Evolutionary conservation across 495 filamentous ascomycete species (phyloP).

Genomic region (Daldinia concentrica): DNA sequence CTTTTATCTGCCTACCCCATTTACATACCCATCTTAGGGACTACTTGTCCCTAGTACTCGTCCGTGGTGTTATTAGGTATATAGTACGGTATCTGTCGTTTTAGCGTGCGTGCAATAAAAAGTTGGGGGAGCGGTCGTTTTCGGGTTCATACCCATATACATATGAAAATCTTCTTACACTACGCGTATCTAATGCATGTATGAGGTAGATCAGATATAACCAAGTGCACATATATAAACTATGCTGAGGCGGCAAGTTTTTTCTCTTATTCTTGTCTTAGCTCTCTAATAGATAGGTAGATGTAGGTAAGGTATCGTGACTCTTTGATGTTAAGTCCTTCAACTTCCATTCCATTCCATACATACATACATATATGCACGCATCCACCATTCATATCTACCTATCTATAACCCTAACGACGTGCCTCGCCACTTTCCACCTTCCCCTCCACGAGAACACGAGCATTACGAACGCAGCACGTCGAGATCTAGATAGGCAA

Average conservation of each 20-base stretch:
- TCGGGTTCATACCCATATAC: conserved; percentile 1
- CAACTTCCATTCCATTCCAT: background rate
- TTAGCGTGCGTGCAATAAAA: conserved; percentile 26
- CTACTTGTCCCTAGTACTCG: background rate
- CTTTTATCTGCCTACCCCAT: background rate
- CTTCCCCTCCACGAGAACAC: background rate
- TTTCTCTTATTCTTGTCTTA: background rate
- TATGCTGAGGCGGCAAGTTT: background rate
- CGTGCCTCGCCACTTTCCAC: background rate
- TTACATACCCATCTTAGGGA: background rate
- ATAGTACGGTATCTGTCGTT: conserved; percentile 19
- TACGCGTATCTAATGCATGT: background rate
- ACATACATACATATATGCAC: background rate
- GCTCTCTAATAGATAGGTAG: background rate
- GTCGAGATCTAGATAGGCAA: background rate
- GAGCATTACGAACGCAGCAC: background rate
- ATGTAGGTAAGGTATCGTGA: background rate
- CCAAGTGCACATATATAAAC: conserved; percentile 1
- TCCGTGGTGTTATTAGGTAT: background rate
- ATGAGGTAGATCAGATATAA: background rate
- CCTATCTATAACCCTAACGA: background rate
- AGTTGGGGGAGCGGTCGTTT: conserved; percentile 25
- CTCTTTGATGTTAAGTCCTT: background rate
- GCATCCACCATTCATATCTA: background rate
- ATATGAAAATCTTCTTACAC: background rate